phyloP scores from a whole-genome alignment of 2,329 filamentous ascomycete species.

The Cercospora zeina region DNA sequence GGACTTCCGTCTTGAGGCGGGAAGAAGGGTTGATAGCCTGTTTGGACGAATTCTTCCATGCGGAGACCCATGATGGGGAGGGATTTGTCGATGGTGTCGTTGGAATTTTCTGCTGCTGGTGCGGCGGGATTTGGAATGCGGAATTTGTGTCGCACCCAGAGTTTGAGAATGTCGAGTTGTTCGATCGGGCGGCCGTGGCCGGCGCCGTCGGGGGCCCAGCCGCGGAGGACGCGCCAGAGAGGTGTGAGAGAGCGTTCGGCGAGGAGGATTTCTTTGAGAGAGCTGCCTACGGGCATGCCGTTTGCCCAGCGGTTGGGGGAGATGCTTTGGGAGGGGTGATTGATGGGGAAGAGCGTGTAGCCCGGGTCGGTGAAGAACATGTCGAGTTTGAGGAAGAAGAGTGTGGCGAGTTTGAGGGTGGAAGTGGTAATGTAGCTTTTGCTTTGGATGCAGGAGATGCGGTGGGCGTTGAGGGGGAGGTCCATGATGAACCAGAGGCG shows the following conservation, averaged over 20 bases:
- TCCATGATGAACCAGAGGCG: constrained; percentile 77
- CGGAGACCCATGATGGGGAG: constrained; percentile 55
- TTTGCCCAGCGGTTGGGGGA: constrained; percentile 19
- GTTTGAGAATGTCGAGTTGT: constrained; percentile 55
- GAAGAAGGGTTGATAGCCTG: constrained; percentile 20
- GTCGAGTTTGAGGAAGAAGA: constrained; percentile 71
- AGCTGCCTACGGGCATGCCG: constrained; percentile 42
- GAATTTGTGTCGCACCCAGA: constrained; percentile 61
- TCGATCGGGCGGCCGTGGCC: constrained; percentile 34
- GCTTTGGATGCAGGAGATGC: constrained; percentile 58
- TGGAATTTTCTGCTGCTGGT: constrained; percentile 16
- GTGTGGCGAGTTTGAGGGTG: constrained; percentile 62
- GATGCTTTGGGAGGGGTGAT: constrained; percentile 16
- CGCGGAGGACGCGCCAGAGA: constrained; percentile 61
- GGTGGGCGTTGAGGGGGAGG: constrained; percentile 57
- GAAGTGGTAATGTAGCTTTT: constrained; percentile 56
- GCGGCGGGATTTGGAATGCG: constrained; percentile 28
- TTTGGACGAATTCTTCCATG: constrained; percentile 17
- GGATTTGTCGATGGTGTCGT: constrained; percentile 17
- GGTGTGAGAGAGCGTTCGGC: constrained; percentile 37
- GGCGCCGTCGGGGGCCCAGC: constrained; percentile 44
- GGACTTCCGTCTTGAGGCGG: constrained; percentile 12
- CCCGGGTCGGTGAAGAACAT: constrained; percentile 68
- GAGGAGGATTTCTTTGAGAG: constrained; percentile 55
- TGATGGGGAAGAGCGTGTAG: constrained; percentile 30